Conservation (phyloP, 306 rosid species). For the Erythrophleum fordii region DNA sequence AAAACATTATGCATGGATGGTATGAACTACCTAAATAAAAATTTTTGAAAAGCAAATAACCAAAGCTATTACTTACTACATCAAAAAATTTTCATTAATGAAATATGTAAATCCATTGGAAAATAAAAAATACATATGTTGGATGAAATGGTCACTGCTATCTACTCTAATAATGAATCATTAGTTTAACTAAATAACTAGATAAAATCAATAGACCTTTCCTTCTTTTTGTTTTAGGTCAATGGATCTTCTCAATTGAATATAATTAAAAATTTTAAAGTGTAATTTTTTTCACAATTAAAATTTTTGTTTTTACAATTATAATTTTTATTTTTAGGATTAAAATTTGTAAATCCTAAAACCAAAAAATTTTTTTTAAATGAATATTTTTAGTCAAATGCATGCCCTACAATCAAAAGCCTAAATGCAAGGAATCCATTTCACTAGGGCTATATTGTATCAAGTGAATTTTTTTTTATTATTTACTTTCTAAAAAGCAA, state of each 20-base stretch:
- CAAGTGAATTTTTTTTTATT: too few species aligned
- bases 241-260: background rate
- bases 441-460: too few species aligned
- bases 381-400: too few species aligned
- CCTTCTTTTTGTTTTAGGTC: background rate
- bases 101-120: background rate
- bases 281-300: too few species aligned
- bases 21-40: background rate
- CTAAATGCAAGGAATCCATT: too few species aligned
- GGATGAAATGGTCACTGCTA: slow-evolving; percentile 4
- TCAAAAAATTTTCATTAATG: background rate
- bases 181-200: slow-evolving; percentile 19
- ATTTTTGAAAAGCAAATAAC: background rate
- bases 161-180: slow-evolving; percentile 22
- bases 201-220: background rate
- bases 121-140: background rate
- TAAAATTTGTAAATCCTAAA: too few species aligned
- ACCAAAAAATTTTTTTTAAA: too few species aligned
- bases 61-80: background rate
- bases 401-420: too few species aligned
- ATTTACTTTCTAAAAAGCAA: too few species aligned
- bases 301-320: too few species aligned
- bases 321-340: too few species aligned
- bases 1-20: background rate
- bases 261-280: too few species aligned